Conservation (phyloP, 2,329 filamentous ascomycete species). For the Rhytidhysteron rufulum region DNA sequence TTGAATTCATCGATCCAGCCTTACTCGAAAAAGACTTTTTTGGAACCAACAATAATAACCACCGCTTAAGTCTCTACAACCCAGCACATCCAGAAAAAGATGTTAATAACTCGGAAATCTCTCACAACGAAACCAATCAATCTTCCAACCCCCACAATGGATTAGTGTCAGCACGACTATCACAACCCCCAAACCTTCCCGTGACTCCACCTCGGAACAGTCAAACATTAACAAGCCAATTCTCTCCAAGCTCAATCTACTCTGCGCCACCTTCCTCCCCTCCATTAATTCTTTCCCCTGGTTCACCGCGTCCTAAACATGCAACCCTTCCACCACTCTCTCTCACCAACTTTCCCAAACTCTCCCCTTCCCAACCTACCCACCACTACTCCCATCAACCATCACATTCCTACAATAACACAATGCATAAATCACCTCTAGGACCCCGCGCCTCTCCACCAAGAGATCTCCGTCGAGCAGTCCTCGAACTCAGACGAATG, state of each 20-base stretch:
- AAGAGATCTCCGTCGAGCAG: constrained; percentile 35
- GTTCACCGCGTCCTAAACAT: constrained; percentile 20
- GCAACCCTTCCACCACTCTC: constrained; percentile 15
- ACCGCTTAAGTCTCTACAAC: too few relatives aligned
- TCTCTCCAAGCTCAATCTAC: constrained; percentile 16
- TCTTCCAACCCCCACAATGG: not conserved
- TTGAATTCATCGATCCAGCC: constrained; percentile 24
- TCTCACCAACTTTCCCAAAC: constrained; percentile 19
- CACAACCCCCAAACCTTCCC: not conserved
- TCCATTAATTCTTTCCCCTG: constrained; percentile 11
- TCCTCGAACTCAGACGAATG: constrained; percentile 40
- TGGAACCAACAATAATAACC: constrained; percentile 14
- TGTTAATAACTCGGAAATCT: not conserved
- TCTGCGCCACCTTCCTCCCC: constrained; percentile 8
- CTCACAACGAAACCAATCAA: not conserved
- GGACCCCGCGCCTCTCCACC: constrained; percentile 34
- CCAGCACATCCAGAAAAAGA: too few relatives aligned
- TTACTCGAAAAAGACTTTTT: constrained; percentile 21
- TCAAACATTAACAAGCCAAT: constrained; percentile 6
- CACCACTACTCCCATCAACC: not conserved
- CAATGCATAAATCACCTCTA: too few relatives aligned
- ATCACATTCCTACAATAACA: too few relatives aligned
- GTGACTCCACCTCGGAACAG: constrained; percentile 6
- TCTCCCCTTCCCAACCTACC: constrained; percentile 9
- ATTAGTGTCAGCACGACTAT: not conserved